Evolutionary conservation across 2,329 filamentous ascomycete genomes (phyloP).

Genomic region (Colletotrichum noveboracense): DNA sequence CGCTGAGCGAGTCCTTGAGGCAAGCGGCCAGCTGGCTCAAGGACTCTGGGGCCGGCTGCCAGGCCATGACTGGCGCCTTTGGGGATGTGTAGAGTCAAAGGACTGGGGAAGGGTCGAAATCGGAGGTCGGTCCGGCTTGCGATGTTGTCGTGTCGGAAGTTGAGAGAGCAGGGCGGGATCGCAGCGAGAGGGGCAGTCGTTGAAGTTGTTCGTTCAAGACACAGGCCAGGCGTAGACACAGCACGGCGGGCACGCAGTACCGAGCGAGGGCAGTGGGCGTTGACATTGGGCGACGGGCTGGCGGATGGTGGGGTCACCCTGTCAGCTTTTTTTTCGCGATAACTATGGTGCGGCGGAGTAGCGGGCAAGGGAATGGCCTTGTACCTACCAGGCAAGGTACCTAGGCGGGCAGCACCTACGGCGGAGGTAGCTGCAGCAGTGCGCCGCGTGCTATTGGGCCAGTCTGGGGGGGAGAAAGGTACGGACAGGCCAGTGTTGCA

Average conservation of each 20-base stretch:
- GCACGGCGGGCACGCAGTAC: not conserved
- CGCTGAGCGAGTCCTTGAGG: conserved; percentile 90
- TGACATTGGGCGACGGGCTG: conserved; percentile 11
- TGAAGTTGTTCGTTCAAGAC: conserved; percentile 10
- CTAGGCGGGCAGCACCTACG: not conserved
- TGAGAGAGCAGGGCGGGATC: not conserved
- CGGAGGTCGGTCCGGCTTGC: conserved; percentile 1
- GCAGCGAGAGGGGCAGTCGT: conserved; percentile 20
- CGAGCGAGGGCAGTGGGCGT: conserved; percentile 2
- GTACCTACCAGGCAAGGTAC: not conserved
- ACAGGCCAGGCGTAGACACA: not conserved
- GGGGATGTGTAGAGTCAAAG: conserved; percentile 8
- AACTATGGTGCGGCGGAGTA: conserved; percentile 22
- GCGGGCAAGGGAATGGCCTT: conserved; percentile 3
- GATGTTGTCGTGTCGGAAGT: not conserved
- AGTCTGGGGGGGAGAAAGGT: not conserved
- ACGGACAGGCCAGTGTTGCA: not conserved
- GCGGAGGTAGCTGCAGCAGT: not conserved
- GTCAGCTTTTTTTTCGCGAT: conserved; percentile 24
- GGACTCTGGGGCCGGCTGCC: conserved; percentile 89
- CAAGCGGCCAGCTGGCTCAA: conserved; percentile 88
- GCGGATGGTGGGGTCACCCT: conserved; percentile 22
- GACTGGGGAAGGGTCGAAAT: conserved; percentile 11
- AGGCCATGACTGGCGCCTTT: conserved; percentile 70
- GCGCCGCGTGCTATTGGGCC: not conserved